Percentiles rank a stretch among this genome's conserved stretches.
Conservation (phyloP, 2,329 filamentous ascomycete genomes). For the Huntiella abstrusa region DNA sequence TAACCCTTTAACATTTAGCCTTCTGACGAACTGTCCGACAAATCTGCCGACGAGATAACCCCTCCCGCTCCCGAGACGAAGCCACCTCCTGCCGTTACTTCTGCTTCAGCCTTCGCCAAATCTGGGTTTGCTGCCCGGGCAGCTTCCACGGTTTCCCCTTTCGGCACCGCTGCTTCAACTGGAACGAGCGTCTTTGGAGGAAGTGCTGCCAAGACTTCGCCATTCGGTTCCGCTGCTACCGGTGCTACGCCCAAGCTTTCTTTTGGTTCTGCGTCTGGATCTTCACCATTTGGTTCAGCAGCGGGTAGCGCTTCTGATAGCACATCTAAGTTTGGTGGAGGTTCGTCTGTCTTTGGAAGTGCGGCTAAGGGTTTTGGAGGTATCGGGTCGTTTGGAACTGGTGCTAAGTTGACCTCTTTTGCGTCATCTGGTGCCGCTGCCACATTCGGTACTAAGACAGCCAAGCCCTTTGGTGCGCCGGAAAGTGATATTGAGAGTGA, state of each 20-base stretch:
- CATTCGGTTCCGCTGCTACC: conserved; percentile 17
- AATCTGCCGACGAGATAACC: conserved; percentile 16
- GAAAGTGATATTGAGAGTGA: conserved; percentile 42
- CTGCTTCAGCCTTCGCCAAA: conserved; percentile 43
- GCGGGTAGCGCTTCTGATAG: conserved; percentile 13
- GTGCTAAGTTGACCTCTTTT: conserved; percentile 26
- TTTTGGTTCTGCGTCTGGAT: conserved; percentile 24
- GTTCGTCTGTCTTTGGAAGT: conserved; percentile 24
- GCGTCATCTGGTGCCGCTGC: conserved; percentile 38
- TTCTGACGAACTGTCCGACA: not conserved
- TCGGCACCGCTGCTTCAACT: conserved; percentile 31
- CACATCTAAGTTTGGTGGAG: conserved; percentile 21
- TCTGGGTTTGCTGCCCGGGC: conserved; percentile 52
- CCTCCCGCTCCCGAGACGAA: not conserved
- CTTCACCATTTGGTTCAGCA: conserved; percentile 31
- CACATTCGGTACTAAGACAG: conserved; percentile 30
- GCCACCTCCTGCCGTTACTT: conserved; percentile 21
- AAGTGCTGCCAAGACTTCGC: conserved; percentile 13
- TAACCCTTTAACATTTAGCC: not conserved
- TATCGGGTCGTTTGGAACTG: conserved; percentile 22
- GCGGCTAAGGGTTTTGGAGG: conserved; percentile 42
- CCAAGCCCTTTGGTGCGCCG: conserved; percentile 60
- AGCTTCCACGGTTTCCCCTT: conserved; percentile 41
- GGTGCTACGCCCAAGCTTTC: conserved; percentile 26
- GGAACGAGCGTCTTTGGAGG: conserved; percentile 15